These are phyloP conservation scores for Colletotrichum sansevieriae DNA, from an alignment of 2,329 filamentous ascomycete genomes.

Conservation along the genomic window DNA sequence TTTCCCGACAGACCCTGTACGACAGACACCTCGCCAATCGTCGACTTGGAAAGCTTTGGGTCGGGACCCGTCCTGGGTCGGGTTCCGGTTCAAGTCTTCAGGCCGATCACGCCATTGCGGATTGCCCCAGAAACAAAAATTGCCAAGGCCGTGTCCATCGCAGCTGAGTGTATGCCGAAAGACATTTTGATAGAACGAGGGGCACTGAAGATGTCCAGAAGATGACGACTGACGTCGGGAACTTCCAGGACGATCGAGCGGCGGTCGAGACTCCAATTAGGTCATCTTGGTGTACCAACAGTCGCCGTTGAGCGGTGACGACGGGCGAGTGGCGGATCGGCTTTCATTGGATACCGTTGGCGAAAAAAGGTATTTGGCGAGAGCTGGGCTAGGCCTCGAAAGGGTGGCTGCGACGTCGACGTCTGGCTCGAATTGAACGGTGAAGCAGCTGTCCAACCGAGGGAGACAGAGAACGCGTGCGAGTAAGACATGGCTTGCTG, in stretches of 20 bases:
- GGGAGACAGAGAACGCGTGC: slow-evolving; percentile 22
- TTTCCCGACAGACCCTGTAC: background rate
- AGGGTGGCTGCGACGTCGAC: background rate
- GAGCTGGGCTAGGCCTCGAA: background rate
- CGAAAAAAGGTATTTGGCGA: background rate
- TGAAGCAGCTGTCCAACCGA: slow-evolving; percentile 8
- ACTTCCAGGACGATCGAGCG: slow-evolving; percentile 18
- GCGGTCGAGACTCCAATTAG: slow-evolving; percentile 9
- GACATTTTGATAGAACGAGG: slow-evolving; percentile 10
- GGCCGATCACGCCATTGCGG: slow-evolving; percentile 33
- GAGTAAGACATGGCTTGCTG: slow-evolving; percentile 26
- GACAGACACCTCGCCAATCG: slow-evolving; percentile 4
- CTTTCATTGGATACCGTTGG: slow-evolving; percentile 15
- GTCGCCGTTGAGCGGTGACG: slow-evolving; percentile 32
- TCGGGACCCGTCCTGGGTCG: slow-evolving; percentile 3
- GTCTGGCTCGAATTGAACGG: slow-evolving; percentile 15
- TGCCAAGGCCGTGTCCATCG: slow-evolving; percentile 10
- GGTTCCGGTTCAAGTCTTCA: background rate
- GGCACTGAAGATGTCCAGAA: slow-evolving; percentile 16
- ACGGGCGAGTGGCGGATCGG: slow-evolving; percentile 11
- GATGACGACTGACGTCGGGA: slow-evolving; percentile 14
- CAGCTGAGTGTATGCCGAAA: slow-evolving; percentile 2
- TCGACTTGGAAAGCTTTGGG: background rate
- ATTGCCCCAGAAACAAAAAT: slow-evolving; percentile 34
- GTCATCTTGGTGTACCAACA: slow-evolving; percentile 8